Base-by-base conservation (phyloP, 2,329 filamentous ascomycete genomes). In the Stromatinia cepivora region DNA sequence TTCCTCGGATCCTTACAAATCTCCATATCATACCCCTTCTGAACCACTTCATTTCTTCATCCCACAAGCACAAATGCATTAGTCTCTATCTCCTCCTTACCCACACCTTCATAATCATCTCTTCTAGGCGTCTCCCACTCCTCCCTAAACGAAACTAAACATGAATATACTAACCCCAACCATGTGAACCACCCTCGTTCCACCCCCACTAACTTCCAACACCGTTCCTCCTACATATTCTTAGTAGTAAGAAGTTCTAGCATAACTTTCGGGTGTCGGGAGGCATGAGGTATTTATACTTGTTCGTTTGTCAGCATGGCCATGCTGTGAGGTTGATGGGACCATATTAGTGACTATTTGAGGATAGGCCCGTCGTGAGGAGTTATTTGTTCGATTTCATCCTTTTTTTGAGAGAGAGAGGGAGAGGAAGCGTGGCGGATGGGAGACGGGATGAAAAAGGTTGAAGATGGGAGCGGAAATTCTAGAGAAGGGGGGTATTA, bases 401-500 rank as follows among this genome's bases (percentile, higher is more conserved):
- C 36, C 10, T 39, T 39, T 39, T 39, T 39, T 11, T 11, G 6
- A 54, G 11, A 17, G 25, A 31, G 52, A 31, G 6, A 56, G 39
- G 73, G 0, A 84, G 76, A 1, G 84, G 79, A 0, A 83, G 77
- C 22, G 79, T 74, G 0, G 82, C 80, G 53, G 84, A 83, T 0
- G 76, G 75, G 10, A 84, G 75, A 65, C 80, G 11, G 7, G 5
- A 5, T 11, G n/a, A 36, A 22, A 31, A 3, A 39, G 4, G 10
- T 28, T 13, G 25, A 28, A 46, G 11, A n/a, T 15, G n/a, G 15
- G 34, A 42, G n/a, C 20, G 31, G 36, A 36, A 17, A 25, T 28
- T 20, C 39, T 42, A 13, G 20, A 45, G 20, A 28, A 25, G 10
- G n/a, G 28, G 25, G 28, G 11, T 10, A 50, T 13, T 71, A 82